Percentiles rank a stretch among this genome's conserved stretches.
Conservation (phyloP, 306 rosid genomes). For the Cicer judaicum region DNA sequence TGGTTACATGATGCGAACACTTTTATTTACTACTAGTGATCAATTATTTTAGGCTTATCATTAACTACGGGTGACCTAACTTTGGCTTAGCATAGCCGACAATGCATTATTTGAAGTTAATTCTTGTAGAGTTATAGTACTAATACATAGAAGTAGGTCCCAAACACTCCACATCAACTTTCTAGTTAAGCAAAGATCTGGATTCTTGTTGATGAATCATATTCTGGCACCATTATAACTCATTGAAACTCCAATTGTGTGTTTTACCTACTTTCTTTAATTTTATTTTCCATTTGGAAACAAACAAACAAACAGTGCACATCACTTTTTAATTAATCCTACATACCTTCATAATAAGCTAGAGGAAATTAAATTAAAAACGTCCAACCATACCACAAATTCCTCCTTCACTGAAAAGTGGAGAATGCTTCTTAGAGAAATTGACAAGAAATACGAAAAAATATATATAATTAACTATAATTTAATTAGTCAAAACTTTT, state of each 20-base stretch:
- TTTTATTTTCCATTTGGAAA: conserved; percentile 47
- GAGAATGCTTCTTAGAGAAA: no score
- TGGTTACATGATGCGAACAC: background rate
- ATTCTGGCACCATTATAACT: conserved; percentile 81
- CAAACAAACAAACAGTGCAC: conserved; percentile 59
- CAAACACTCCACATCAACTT: conserved; percentile 77
- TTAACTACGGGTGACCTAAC: conserved; percentile 77
- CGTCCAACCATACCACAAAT: conserved; percentile 44
- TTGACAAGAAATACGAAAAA: no score
- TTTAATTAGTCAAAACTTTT: no score
- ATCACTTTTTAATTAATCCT: conserved; percentile 60
- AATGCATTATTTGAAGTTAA: conserved; percentile 68
- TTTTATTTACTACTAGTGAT: conserved; percentile 7
- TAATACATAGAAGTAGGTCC: conserved; percentile 64
- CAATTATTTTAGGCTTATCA: conserved; percentile 58
- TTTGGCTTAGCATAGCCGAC: conserved; percentile 80
- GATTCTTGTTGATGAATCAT: conserved; percentile 88
- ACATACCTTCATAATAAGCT: conserved; percentile 50
- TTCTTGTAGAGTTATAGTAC: conserved; percentile 52
- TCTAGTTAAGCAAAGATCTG: conserved; percentile 85
- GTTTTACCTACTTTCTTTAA: conserved; percentile 63
- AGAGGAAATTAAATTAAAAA: conserved; percentile 30
- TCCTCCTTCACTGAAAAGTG: conserved; percentile 46
- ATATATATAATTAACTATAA: no score
- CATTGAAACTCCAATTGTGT: conserved; percentile 72